A percentile compares a stretch with the other conserved stretches of the same genome.
phyloP scores from a whole-genome alignment of 352 stramenopile species.

The Globisporangium middletonii region DNA sequence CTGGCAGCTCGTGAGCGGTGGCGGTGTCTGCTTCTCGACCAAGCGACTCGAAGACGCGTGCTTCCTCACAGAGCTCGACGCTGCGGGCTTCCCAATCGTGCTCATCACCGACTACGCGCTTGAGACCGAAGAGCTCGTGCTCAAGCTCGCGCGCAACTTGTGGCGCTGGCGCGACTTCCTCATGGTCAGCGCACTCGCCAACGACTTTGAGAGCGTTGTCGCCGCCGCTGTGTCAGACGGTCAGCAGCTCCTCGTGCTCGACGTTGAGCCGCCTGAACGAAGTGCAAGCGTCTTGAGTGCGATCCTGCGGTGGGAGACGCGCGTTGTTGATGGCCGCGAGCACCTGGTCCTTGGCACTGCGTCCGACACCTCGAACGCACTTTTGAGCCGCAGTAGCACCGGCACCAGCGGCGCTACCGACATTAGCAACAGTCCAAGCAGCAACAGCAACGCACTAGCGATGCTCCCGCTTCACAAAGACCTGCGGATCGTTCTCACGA shows the following conservation, averaged over 20 bases:
- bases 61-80: slow-evolving; percentile 25
- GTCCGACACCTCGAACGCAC: background rate
- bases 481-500: slow-evolving; percentile 42
- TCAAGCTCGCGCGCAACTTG: slow-evolving; percentile 26
- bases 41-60: slow-evolving; percentile 35
- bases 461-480: slow-evolving; percentile 25
- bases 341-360: slow-evolving; percentile 16
- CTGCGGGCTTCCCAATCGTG: slow-evolving; percentile 22
- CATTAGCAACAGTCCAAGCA: background rate
- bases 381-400: background rate
- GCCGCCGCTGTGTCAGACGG: slow-evolving; percentile 30
- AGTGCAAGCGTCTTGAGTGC: slow-evolving; percentile 10
- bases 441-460: background rate
- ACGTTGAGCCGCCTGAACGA: slow-evolving; percentile 37
- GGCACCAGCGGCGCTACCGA: background rate
- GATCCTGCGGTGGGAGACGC: slow-evolving; percentile 31
- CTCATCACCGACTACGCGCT: slow-evolving; percentile 36
- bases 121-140: slow-evolving; percentile 38
- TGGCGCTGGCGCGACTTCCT: slow-evolving; percentile 42
- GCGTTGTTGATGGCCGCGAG: slow-evolving; percentile 11
- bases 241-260: slow-evolving; percentile 52
- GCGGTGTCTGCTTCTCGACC: slow-evolving; percentile 32
- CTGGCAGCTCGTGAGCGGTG: slow-evolving; percentile 25
- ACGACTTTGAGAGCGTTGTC: slow-evolving; percentile 30
- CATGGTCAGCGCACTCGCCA: slow-evolving; percentile 30